These are phyloP conservation scores for Linnemannia hyalina DNA, from an alignment of 192 early-diverging fungal species.

Conservation along the genomic window DNA sequence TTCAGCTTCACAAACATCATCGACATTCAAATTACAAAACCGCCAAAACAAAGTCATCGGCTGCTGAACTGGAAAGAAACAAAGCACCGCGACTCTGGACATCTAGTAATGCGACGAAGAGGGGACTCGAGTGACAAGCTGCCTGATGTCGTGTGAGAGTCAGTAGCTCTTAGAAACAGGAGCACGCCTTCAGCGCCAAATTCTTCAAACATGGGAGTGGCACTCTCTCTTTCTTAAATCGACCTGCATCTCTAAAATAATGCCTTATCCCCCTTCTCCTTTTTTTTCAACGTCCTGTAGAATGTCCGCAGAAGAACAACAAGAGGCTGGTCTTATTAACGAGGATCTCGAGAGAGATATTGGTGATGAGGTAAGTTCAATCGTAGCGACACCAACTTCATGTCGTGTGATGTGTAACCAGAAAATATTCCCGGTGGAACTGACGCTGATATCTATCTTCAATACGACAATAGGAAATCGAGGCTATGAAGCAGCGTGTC, in stretches of 20 bases:
- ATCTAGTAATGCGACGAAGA: neutral
- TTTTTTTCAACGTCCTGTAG: neutral
- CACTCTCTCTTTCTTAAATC: neutral
- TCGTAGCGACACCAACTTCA: no score
- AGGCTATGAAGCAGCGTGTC: conserved; percentile 83
- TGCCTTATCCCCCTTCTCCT: neutral
- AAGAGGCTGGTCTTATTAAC: conserved; percentile 8
- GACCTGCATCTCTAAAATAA: neutral
- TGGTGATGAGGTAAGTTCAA: conserved; percentile 38
- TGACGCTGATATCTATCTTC: neutral
- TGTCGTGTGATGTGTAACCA: no score
- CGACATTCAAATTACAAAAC: no score
- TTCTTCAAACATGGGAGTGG: neutral
- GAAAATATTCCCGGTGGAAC: neutral
- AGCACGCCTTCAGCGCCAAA: neutral
- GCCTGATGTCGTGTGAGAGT: neutral
- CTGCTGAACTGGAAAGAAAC: neutral
- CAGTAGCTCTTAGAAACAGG: neutral
- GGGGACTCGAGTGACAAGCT: neutral
- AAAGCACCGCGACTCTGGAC: neutral
- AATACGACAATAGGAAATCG: conserved; percentile 70
- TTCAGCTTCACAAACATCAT: no score
- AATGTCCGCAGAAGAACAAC: conserved; percentile 29
- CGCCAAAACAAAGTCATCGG: neutral
- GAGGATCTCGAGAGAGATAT: conserved; percentile 51